phyloP scores from a whole-genome alignment of 2,329 filamentous ascomycete species.

The Diplodia scrobiculata region DNA sequence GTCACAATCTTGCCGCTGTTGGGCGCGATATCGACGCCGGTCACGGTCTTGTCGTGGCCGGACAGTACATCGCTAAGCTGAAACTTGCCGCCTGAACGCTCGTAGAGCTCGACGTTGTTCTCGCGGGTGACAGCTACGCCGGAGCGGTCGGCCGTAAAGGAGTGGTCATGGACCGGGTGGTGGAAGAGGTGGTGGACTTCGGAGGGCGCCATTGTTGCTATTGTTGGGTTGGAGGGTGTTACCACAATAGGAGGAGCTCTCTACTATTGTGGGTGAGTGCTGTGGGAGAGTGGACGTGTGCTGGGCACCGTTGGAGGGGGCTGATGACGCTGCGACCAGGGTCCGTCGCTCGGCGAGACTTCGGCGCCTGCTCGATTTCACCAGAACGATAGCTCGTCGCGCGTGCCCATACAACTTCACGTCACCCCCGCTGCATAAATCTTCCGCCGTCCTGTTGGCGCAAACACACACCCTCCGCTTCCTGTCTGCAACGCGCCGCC shows the following conservation, averaged over 20 bases:
- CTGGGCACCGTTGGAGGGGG: neutral
- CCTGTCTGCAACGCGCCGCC: neutral
- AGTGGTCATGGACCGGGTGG: slow-evolving; percentile 93
- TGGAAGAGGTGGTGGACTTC: slow-evolving; percentile 98
- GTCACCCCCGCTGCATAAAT: neutral
- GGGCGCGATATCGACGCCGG: slow-evolving; percentile 92
- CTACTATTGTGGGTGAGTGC: slow-evolving; percentile 64
- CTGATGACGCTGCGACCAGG: slow-evolving; percentile 29
- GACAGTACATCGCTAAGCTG: slow-evolving; percentile 88
- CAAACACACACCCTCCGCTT: neutral
- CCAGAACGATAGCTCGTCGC: neutral
- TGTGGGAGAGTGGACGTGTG: slow-evolving; percentile 1
- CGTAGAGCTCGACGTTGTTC: slow-evolving; percentile 85
- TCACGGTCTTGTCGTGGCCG: slow-evolving; percentile 96
- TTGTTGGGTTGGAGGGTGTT: slow-evolving; percentile 47
- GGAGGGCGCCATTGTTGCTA: slow-evolving; percentile 71
- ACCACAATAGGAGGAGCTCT: slow-evolving; percentile 90
- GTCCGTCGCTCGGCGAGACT: slow-evolving; percentile 16
- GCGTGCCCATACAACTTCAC: neutral
- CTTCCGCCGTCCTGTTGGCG: neutral
- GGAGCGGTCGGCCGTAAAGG: slow-evolving; percentile 88
- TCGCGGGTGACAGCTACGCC: slow-evolving; percentile 90
- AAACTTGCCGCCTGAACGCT: slow-evolving; percentile 71
- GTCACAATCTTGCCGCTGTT: slow-evolving; percentile 91
- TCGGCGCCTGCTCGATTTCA: slow-evolving; percentile 14